A percentile compares a stretch with the other conserved stretches of the same genome.
Evolutionary conservation across 805 yeast species (phyloP).

Genomic region (Tetrapisispora taiwanensis): DNA sequence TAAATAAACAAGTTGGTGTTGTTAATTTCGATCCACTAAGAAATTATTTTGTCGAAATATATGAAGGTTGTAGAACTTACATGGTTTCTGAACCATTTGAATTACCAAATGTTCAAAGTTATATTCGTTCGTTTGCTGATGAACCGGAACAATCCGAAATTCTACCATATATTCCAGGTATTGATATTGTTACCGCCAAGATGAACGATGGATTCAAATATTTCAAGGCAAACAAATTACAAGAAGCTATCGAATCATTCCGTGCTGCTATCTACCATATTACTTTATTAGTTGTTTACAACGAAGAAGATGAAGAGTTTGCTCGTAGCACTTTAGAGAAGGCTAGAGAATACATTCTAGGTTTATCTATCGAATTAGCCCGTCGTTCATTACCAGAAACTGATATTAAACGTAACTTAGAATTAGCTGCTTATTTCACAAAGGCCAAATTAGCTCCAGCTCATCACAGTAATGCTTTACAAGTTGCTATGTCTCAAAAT

Average conservation of each 20-base stretch:
- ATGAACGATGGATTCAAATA: conserved; percentile 65
- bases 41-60: conserved; percentile 71
- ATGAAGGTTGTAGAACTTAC: conserved; percentile 66
- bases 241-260: conserved; percentile 70
- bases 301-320: conserved; percentile 65
- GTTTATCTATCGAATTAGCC: conserved; percentile 79
- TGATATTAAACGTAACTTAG: conserved; percentile 76
- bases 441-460: conserved; percentile 69
- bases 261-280: conserved; percentile 69
- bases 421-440: conserved; percentile 93
- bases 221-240: conserved; percentile 76
- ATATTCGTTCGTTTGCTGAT: conserved; percentile 53
- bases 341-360: conserved; percentile 85
- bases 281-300: conserved; percentile 58
- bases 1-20: conserved; percentile 82
- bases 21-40: conserved; percentile 82
- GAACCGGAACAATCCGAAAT: conserved; percentile 39
- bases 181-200: conserved; percentile 49
- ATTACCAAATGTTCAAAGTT: conserved; percentile 58
- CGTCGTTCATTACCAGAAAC: conserved; percentile 73
- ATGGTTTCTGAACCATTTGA: conserved; percentile 62
- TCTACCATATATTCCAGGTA: conserved; percentile 68
- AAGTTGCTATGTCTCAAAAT: conserved; percentile 90
- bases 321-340: conserved; percentile 60
- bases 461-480: conserved; percentile 79